A percentile compares a stretch with the other conserved stretches of the same genome.
These are phyloP conservation scores for Fusarium stilboides DNA, from an alignment of 2,329 filamentous ascomycete genomes.

Conservation along the genomic window DNA sequence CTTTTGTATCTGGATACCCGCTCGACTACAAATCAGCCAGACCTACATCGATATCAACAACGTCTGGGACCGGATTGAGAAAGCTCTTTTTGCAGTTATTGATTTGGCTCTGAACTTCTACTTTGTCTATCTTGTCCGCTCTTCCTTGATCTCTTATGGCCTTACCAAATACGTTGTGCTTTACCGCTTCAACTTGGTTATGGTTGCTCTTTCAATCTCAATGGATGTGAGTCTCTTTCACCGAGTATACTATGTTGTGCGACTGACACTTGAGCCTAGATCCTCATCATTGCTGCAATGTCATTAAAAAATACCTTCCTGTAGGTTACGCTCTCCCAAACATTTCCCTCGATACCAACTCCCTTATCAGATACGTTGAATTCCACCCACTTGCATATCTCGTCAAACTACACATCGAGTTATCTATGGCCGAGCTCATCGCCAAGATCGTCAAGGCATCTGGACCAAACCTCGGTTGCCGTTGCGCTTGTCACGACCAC, in stretches of 20 bases:
- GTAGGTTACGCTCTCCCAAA: slow-evolving; percentile 16
- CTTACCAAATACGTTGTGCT: slow-evolving; percentile 64
- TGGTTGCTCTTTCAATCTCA: slow-evolving; percentile 51
- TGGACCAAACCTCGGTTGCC: slow-evolving; percentile 36
- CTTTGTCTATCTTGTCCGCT: slow-evolving; percentile 62
- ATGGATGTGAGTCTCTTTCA: slow-evolving; percentile 47
- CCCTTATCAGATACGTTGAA: slow-evolving; percentile 40
- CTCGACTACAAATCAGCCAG: slow-evolving; percentile 58
- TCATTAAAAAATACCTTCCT: slow-evolving; percentile 45
- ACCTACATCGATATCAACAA: slow-evolving; percentile 61
- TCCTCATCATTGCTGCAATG: slow-evolving; percentile 47
- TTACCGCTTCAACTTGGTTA: slow-evolving; percentile 55
- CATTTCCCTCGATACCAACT: not conserved
- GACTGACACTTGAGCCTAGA: slow-evolving; percentile 29
- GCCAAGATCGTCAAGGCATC: slow-evolving; percentile 49
- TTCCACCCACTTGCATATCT: slow-evolving; percentile 50
- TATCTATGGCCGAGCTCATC: slow-evolving; percentile 49
- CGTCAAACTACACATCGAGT: slow-evolving; percentile 49
- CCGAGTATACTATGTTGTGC: not conserved
- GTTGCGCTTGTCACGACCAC: slow-evolving; percentile 43
- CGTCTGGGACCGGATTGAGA: slow-evolving; percentile 66
- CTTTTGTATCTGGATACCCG: slow-evolving; percentile 66
- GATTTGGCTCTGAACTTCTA: slow-evolving; percentile 64
- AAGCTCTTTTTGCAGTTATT: slow-evolving; percentile 62
- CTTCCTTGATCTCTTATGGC: slow-evolving; percentile 62